Conservation (phyloP, 148 eudicot species). For the Chenopodium quinoa region DNA sequence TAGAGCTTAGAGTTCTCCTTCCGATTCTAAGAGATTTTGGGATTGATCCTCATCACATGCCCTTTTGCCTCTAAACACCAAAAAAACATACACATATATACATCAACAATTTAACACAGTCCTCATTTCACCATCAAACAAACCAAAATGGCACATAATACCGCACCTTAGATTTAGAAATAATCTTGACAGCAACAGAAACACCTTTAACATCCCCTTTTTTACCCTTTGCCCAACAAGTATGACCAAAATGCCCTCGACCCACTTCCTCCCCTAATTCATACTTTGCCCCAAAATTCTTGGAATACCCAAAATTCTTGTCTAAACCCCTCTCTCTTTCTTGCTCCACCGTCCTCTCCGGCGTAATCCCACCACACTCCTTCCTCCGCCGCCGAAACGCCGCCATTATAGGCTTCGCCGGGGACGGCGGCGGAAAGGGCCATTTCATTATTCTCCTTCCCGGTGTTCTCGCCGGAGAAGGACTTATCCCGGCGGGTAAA, state of each 20-base stretch:
- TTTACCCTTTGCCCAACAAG: constrained; percentile 84
- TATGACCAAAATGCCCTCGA: constrained; percentile 98
- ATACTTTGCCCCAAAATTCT: constrained; percentile 64
- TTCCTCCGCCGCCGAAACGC: constrained; percentile 54
- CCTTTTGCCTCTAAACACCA: too few relatives aligned
- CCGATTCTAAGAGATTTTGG: too few relatives aligned
- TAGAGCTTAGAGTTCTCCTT: too few relatives aligned
- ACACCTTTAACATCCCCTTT: constrained; percentile 79
- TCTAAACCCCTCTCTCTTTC: constrained; percentile 41
- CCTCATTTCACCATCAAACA: background rate
- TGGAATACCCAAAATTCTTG: constrained; percentile 75
- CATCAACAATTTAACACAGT: background rate
- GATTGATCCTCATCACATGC: too few relatives aligned
- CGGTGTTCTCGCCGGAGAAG: constrained; percentile 69
- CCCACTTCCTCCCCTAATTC: constrained; percentile 93
- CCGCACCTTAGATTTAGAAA: constrained; percentile 93
- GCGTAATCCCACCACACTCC: constrained; percentile 18
- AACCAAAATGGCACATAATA: constrained; percentile 27
- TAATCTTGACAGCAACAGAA: constrained; percentile 84
- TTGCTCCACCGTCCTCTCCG: constrained; percentile 37
- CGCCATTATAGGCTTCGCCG: constrained; percentile 95
- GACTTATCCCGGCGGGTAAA: constrained; percentile 68
- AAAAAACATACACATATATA: background rate
- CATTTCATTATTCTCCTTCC: constrained; percentile 52
- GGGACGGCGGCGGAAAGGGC: constrained; percentile 99